These are phyloP conservation scores for Sporobolus alterniflorus DNA, from an alignment of 202 grass and related monocot species.

Conservation along the genomic window DNA sequence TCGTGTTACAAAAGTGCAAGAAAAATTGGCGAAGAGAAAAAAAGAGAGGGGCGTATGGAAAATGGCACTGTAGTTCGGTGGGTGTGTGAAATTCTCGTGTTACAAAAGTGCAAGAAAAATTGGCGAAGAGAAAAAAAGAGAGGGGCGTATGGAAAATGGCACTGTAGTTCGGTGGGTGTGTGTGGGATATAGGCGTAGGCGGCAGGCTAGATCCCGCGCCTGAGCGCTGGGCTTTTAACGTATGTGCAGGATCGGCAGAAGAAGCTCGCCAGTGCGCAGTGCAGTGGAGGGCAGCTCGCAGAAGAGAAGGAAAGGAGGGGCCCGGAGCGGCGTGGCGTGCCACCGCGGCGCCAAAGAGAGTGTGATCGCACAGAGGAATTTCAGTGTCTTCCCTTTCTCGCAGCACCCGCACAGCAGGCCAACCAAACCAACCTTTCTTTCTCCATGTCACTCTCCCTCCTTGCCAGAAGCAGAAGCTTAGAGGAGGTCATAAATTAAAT, in stretches of 20 bases:
- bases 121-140: no score
- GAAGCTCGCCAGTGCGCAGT: slow-evolving; percentile 43
- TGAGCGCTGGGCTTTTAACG: slow-evolving; percentile 45
- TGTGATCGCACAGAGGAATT: slow-evolving; percentile 89
- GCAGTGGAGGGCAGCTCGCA: not conserved
- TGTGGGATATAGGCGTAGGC: slow-evolving; percentile 1
- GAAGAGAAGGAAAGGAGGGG: not conserved
- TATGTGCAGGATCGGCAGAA: slow-evolving; percentile 34
- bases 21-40: no score
- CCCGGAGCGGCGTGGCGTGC: not conserved
- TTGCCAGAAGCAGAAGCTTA: no score
- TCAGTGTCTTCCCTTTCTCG: slow-evolving; percentile 54
- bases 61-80: not conserved
- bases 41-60: not conserved
- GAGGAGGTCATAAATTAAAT: no score
- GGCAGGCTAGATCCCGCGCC: slow-evolving; percentile 19
- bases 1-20: no score
- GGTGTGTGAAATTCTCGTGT: no score
- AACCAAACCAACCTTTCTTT: not conserved
- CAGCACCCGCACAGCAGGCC: no score
- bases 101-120: no score
- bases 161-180: not conserved
- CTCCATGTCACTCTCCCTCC: not conserved
- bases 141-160: not conserved
- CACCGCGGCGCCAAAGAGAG: slow-evolving; percentile 48